Conservation (phyloP, 2,329 filamentous ascomycete species). For the Lomentospora prolificans region DNA sequence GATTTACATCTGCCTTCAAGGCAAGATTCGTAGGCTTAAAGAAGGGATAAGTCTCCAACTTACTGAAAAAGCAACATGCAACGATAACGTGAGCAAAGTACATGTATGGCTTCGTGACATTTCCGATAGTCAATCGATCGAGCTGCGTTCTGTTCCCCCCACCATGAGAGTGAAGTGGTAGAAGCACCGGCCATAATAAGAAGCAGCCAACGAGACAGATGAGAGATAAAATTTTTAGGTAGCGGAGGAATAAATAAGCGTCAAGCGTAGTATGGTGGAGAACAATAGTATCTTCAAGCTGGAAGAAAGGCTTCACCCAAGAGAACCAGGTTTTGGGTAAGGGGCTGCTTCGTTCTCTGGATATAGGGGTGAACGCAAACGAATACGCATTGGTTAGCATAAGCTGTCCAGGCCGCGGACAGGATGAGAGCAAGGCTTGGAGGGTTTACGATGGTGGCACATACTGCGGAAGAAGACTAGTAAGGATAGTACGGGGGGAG, state of each 20-base stretch:
- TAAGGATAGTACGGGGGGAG: slow-evolving; percentile 41
- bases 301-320: slow-evolving; percentile 55
- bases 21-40: too few relatives aligned
- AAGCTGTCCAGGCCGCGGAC: neutral
- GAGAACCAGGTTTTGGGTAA: slow-evolving; percentile 48
- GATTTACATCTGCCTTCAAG: too few relatives aligned
- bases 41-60: slow-evolving; percentile 4
- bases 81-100: slow-evolving; percentile 76
- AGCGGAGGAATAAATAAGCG: slow-evolving; percentile 79
- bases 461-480: slow-evolving; percentile 39
- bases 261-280: slow-evolving; percentile 84
- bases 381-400: neutral
- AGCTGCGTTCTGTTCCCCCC: slow-evolving; percentile 57
- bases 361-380: slow-evolving; percentile 11
- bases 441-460: too few relatives aligned
- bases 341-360: slow-evolving; percentile 44
- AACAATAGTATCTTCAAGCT: slow-evolving; percentile 62
- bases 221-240: slow-evolving; percentile 64
- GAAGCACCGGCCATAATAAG: slow-evolving; percentile 80
- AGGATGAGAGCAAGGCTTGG: too few relatives aligned
- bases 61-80: slow-evolving; percentile 68
- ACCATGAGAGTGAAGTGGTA: slow-evolving; percentile 76
- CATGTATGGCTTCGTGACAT: slow-evolving; percentile 47
- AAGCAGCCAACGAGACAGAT: slow-evolving; percentile 72
- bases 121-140: slow-evolving; percentile 31